A percentile compares a stretch with the other conserved stretches of the same genome.
Evolutionary conservation across 2,329 filamentous ascomycete genomes (phyloP).

Genomic region (Cladosporium sp.): DNA sequence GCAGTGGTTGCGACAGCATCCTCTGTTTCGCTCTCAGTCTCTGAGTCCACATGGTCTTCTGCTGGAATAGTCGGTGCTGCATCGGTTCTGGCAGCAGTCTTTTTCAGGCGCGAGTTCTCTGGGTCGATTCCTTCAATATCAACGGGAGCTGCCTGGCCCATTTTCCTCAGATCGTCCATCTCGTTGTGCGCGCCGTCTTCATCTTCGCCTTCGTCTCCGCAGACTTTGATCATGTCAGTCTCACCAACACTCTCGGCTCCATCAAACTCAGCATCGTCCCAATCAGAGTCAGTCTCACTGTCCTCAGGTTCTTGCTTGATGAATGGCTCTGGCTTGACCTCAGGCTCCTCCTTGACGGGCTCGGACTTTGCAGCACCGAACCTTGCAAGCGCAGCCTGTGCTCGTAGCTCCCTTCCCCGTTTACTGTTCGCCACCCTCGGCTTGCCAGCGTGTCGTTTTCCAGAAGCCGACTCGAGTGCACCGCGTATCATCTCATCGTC

Average conservation of each 20-base stretch:
- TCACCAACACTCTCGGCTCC: constrained; percentile 64
- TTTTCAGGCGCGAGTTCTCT: neutral
- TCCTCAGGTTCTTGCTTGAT: constrained; percentile 66
- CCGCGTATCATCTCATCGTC: constrained; percentile 66
- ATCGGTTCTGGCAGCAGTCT: neutral
- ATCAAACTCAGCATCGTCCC: constrained; percentile 54
- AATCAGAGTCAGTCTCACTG: constrained; percentile 54
- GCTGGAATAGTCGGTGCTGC: neutral
- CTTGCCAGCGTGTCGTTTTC: constrained; percentile 61
- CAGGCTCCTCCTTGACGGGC: constrained; percentile 36
- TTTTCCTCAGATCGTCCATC: constrained; percentile 63
- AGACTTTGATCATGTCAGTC: constrained; percentile 69
- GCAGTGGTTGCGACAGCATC: neutral
- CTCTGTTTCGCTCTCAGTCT: constrained; percentile 33
- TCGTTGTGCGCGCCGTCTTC: constrained; percentile 61
- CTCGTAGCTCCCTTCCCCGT: constrained; percentile 71
- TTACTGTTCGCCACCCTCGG: constrained; percentile 74
- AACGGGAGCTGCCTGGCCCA: constrained; percentile 32
- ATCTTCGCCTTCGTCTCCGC: constrained; percentile 64
- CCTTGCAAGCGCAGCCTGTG: constrained; percentile 72
- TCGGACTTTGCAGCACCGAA: constrained; percentile 57
- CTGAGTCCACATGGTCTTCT: constrained; percentile 25
- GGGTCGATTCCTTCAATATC: neutral
- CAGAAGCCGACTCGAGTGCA: constrained; percentile 61
- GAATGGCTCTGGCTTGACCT: constrained; percentile 42